Conservation (phyloP, 2,329 filamentous ascomycete species). For the Neodidymelliopsis sp. region DNA sequence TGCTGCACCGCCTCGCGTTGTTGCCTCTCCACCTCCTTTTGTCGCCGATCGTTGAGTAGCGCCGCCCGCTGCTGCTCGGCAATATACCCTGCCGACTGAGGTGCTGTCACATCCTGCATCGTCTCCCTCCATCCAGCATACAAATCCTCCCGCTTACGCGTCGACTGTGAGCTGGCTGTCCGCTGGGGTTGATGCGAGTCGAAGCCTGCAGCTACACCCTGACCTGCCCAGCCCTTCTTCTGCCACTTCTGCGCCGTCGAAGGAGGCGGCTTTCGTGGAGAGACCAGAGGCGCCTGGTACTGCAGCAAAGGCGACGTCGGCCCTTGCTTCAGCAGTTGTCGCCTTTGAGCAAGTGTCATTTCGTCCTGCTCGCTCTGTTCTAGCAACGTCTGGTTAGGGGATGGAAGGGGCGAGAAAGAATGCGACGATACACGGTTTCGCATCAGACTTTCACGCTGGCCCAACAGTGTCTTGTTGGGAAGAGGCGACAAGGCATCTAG, state of each 20-base stretch:
- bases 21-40: conserved; percentile 67
- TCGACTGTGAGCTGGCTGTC: conserved; percentile 30
- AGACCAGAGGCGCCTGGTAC: conserved; percentile 20
- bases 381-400: conserved; percentile 35
- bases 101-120: conserved; percentile 35
- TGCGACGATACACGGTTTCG: conserved; percentile 50
- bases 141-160: conserved; percentile 44
- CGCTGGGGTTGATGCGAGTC: conserved; percentile 50
- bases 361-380: conserved; percentile 62
- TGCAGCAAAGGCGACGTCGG: conserved; percentile 16
- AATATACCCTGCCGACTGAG: conserved; percentile 25
- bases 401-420: conserved; percentile 45
- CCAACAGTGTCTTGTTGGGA: conserved; percentile 58
- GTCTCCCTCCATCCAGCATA: conserved; percentile 48
- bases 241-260: conserved; percentile 41
- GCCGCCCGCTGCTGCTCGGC: conserved; percentile 50
- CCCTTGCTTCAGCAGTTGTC: conserved; percentile 47
- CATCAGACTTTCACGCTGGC: conserved; percentile 62
- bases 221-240: conserved; percentile 36
- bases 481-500: conserved; percentile 34
- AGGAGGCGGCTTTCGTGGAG: conserved; percentile 29
- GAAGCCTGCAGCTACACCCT: conserved; percentile 38
- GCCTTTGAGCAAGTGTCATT: conserved; percentile 73
- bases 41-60: conserved; percentile 69
- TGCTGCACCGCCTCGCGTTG: conserved; percentile 65